Base-by-base conservation (phyloP, 371 early-diverging fungal genomes). In the Lichtheimia ramosa region DNA sequence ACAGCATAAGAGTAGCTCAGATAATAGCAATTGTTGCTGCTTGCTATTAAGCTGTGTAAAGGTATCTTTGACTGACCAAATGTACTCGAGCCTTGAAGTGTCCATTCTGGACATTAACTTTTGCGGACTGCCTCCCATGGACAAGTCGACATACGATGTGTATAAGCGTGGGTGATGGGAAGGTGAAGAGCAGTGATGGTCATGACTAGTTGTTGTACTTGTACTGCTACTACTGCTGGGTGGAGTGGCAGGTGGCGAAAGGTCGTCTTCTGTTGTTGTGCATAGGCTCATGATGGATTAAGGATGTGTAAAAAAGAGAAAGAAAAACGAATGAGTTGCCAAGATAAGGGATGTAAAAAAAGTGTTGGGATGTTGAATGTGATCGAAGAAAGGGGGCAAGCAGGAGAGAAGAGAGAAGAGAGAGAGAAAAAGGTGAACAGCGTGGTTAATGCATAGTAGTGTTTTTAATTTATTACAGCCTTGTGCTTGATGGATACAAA, bases 1-100 rank as follows among this genome's bases (percentile, higher is more conserved):
- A 62, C 85, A 87, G 54, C 75, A 64, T 56, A 75, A 71, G 58
- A 87, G 67, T 5, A 87, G 68, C 56, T 81, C 82, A 40, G 70
- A 63, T 1, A 81, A 42, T 39, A 81, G 62, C 15, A 63, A 57
- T 34, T 74, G 73, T 34, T 74, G 65, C 61, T 80, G 80, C 16
- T 64, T 65, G 12, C 63, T 34, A 3, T 56, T 50, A 5, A 80
- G 65, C 40, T 74, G 74, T 43, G 65, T 69, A 52, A 74, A 75
- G 2, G 68, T 60, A n/a, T 62, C 68, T 53, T 71, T 78, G 27
- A 62, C 62, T 13, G 24, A 14, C 21, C 46, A 16, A 18, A 54
- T 63, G 54, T 58, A 58, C 41, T 58, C 56, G 5, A 12, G 64
- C 61, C 54, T 25, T 15, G n/a, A 46, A 42, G 65, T 71, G 49